phyloP scores from a whole-genome alignment of 306 rosid species.

The Citrullus colocynthis region DNA sequence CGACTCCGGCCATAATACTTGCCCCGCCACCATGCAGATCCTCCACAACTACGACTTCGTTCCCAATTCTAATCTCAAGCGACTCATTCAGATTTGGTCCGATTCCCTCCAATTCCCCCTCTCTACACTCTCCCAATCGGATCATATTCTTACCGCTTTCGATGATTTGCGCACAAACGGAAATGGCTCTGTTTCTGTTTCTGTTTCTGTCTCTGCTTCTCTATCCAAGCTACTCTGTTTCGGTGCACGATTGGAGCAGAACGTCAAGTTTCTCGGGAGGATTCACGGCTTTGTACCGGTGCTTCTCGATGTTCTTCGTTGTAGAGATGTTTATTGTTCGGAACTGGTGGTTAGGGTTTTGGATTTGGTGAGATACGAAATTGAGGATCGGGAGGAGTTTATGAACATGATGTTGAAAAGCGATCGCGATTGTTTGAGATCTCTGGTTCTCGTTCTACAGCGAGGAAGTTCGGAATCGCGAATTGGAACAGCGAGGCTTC shows the following conservation, averaged over 20 bases:
- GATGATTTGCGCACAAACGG: neutral
- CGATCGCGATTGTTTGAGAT: constrained; percentile 23
- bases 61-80: constrained; percentile 63
- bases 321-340: constrained; percentile 18
- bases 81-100: constrained; percentile 88
- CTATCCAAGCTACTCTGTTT: constrained; percentile 29
- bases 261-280: constrained; percentile 36
- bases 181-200: neutral
- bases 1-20: constrained; percentile 77
- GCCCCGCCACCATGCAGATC: constrained; percentile 94
- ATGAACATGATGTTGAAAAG: constrained; percentile 23
- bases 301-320: constrained; percentile 31
- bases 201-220: constrained; percentile 7
- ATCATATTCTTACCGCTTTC: constrained; percentile 26
- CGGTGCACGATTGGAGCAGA: constrained; percentile 40
- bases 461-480: constrained; percentile 36
- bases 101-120: constrained; percentile 24
- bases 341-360: constrained; percentile 37
- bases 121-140: neutral
- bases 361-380: constrained; percentile 30
- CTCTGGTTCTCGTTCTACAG: constrained; percentile 40
- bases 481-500: constrained; percentile 36
- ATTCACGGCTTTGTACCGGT: constrained; percentile 27
- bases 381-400: constrained; percentile 19
- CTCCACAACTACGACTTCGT: constrained; percentile 51